Percentiles rank a stretch among this genome's conserved stretches.
These are phyloP conservation scores for Liriodendron chinense DNA, from an alignment of 164 flowering plant genomes.

Conservation along the genomic window DNA sequence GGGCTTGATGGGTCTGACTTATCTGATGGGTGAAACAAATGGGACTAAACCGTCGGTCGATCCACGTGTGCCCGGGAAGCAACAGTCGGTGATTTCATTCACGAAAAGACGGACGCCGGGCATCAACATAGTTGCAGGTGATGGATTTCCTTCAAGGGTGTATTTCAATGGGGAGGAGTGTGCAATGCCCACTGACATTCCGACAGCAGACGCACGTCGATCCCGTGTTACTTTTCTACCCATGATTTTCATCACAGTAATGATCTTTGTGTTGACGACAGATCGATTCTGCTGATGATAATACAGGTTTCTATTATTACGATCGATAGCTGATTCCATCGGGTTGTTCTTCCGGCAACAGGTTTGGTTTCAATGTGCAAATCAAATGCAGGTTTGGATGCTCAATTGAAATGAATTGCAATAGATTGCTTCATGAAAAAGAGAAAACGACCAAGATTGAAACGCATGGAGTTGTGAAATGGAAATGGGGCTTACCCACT, in stretches of 20 bases:
- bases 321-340: background rate
- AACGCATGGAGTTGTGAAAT: background rate
- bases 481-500: background rate
- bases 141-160: slow-evolving; percentile 69
- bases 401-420: no score
- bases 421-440: no score
- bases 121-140: slow-evolving; percentile 47
- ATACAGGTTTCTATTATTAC: background rate
- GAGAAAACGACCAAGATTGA: no score
- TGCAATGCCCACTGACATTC: slow-evolving; percentile 48
- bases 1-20: slow-evolving; percentile 62
- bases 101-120: slow-evolving; percentile 42
- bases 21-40: slow-evolving; percentile 45
- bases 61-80: slow-evolving; percentile 83
- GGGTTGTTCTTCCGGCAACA: background rate
- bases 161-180: slow-evolving; percentile 87
- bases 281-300: slow-evolving; percentile 16
- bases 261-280: slow-evolving; percentile 20
- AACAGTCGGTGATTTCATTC: slow-evolving; percentile 75
- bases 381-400: no score
- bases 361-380: background rate
- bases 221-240: slow-evolving; percentile 12
- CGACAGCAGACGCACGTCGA: slow-evolving; percentile 19
- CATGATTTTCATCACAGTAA: slow-evolving; percentile 9
- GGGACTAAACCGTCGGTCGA: slow-evolving; percentile 45